These are phyloP conservation scores for Trichoderma virens DNA, from an alignment of 495 filamentous ascomycete species.

Conservation along the genomic window DNA sequence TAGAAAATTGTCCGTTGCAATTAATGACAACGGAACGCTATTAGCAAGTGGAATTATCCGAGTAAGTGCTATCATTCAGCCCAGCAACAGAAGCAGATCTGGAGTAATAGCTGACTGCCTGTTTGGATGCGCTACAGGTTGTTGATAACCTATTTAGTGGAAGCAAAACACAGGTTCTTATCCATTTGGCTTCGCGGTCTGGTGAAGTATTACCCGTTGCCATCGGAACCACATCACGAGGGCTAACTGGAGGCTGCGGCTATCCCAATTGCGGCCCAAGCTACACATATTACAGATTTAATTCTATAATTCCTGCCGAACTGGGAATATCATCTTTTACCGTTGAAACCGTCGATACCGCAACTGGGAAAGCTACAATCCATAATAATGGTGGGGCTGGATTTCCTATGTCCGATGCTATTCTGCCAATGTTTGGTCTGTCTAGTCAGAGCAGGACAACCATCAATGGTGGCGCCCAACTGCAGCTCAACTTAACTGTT, in stretches of 20 bases:
- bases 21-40: conserved; percentile 6
- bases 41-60: conserved; percentile 7
- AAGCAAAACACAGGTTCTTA: not conserved
- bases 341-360: conserved; percentile 10
- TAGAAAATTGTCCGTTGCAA: not conserved
- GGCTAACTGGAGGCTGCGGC: not conserved
- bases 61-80: not conserved
- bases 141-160: not conserved
- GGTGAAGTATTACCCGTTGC: not conserved
- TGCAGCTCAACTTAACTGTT: not conserved
- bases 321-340: conserved; percentile 13
- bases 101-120: not conserved
- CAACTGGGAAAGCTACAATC: not conserved
- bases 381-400: conserved; percentile 12
- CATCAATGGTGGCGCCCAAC: not conserved
- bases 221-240: not conserved
- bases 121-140: too few species aligned
- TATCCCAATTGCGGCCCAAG: conserved; percentile 11
- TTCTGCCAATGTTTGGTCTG: not conserved
- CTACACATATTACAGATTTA: conserved; percentile 12
- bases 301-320: not conserved
- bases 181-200: conserved; percentile 1
- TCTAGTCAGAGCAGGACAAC: not conserved
- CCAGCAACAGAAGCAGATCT: not conserved
- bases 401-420: conserved; percentile 13